phyloP scores from a whole-genome alignment of 176 grass and related monocot genomes.

The Saccharum officinarum region DNA sequence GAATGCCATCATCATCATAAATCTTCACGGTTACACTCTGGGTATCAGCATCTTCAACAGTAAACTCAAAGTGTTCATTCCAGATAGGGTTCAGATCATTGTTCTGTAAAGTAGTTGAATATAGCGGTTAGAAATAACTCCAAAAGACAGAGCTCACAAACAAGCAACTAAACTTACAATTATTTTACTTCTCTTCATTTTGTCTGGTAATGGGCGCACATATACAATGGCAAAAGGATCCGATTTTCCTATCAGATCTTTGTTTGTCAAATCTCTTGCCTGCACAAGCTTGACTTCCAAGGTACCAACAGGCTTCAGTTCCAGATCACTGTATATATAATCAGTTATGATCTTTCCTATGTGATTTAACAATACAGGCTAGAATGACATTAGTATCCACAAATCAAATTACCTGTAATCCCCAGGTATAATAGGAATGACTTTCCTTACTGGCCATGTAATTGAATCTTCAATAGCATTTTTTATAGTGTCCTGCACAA shows the following conservation, averaged over 20 bases:
- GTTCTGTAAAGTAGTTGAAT: slow-evolving; percentile 48
- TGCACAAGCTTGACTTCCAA: slow-evolving; percentile 99
- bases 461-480: slow-evolving; percentile 96
- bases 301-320: slow-evolving; percentile 88
- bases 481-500: slow-evolving; percentile 75
- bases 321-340: slow-evolving; percentile 70
- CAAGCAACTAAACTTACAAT: slow-evolving; percentile 64
- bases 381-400: slow-evolving; percentile 15
- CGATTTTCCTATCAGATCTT: slow-evolving; percentile 98
- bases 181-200: slow-evolving; percentile 94
- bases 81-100: slow-evolving; percentile 95
- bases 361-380: slow-evolving; percentile 3
- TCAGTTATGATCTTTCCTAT: slow-evolving; percentile 22
- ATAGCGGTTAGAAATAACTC: slow-evolving; percentile 3
- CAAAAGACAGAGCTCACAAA: slow-evolving; percentile 2
- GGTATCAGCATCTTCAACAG: slow-evolving; percentile 78
- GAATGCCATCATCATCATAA: slow-evolving; percentile 91
- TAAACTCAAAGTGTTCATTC: slow-evolving; percentile 97
- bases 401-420: slow-evolving; percentile 76
- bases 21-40: slow-evolving; percentile 87
- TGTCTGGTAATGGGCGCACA: slow-evolving; percentile 81
- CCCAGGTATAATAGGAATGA: slow-evolving; percentile 95
- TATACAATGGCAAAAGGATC: slow-evolving; percentile 86
- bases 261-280: slow-evolving; percentile 84
- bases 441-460: slow-evolving; percentile 92